These are phyloP conservation scores for Daldinia childiae DNA, from an alignment of 495 filamentous ascomycete genomes.

Conservation along the genomic window DNA sequence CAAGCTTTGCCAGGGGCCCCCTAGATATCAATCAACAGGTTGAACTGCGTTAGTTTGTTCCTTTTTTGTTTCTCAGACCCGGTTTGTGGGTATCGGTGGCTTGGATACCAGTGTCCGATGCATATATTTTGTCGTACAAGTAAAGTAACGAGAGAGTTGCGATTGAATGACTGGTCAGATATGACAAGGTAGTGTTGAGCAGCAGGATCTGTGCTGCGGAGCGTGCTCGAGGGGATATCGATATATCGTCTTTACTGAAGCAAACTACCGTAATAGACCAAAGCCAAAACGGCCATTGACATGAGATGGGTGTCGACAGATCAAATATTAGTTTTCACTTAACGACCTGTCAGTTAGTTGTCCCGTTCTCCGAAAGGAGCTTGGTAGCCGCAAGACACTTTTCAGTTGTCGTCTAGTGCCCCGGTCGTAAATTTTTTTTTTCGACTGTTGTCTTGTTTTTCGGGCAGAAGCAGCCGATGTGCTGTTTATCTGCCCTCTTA, in stretches of 20 bases:
- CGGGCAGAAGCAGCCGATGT: constrained; percentile 40
- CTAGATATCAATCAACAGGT: constrained; percentile 21
- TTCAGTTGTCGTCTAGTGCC: constrained; percentile 19
- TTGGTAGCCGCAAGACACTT: constrained; percentile 11
- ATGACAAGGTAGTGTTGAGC: constrained; percentile 12
- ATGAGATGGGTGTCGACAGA: constrained; percentile 29
- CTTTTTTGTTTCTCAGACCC: constrained; percentile 29
- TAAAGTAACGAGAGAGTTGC: constrained; percentile 6
- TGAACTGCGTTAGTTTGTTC: constrained; percentile 31
- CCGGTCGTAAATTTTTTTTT: constrained; percentile 22
- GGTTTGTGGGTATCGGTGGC: constrained; percentile 34
- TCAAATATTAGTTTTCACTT: constrained; percentile 28
- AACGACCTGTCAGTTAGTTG: constrained; percentile 30
- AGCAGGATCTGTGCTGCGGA: constrained; percentile 19
- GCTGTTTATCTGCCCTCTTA: constrained; percentile 25
- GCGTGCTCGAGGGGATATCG: constrained; percentile 34
- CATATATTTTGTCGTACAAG: constrained; percentile 40
- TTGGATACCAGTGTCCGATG: constrained; percentile 29
- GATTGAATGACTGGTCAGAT: constrained; percentile 35
- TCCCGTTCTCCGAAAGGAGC: constrained; percentile 1
- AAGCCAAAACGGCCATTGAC: constrained; percentile 29
- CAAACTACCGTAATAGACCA: constrained; percentile 32
- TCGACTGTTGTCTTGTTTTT: constrained; percentile 26
- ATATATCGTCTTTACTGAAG: constrained; percentile 34
- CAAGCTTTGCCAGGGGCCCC: constrained; percentile 14